Conservation (phyloP, 768 basidiomycete genomes). For the Omphalotus guepiniiformis region DNA sequence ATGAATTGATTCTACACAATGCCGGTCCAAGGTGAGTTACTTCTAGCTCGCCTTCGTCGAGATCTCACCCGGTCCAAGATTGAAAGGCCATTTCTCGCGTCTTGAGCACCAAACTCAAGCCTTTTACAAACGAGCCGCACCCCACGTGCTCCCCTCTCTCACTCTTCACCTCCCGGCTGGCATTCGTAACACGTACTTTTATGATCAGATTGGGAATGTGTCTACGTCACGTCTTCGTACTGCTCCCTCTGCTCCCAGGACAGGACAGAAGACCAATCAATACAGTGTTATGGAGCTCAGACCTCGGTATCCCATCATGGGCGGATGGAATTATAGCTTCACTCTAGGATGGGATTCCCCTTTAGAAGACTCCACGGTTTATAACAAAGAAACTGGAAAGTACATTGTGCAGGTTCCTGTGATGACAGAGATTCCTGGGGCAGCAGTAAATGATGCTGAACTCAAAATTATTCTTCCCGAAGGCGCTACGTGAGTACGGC, state of each 20-base stretch:
- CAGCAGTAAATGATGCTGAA: constrained; percentile 78
- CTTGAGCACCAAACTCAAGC: constrained; percentile 77
- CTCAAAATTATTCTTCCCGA: constrained; percentile 85
- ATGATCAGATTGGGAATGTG: constrained; percentile 92
- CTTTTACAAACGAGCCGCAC: constrained; percentile 61
- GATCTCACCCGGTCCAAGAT: constrained; percentile 36
- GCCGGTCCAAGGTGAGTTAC: constrained; percentile 79
- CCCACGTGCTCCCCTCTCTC: constrained; percentile 70
- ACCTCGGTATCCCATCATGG: constrained; percentile 90
- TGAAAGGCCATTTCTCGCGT: constrained; percentile 96
- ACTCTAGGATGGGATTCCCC: constrained; percentile 94
- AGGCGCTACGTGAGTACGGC: constrained; percentile 83
- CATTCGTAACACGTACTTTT: constrained; percentile 80
- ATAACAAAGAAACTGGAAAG: constrained; percentile 55
- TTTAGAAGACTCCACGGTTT: constrained; percentile 65
- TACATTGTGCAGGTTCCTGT: constrained; percentile 83
- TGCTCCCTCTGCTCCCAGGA: constrained; percentile 55
- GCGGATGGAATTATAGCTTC: constrained; percentile 97
- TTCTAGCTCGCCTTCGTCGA: not conserved
- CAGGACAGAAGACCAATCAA: constrained; percentile 36
- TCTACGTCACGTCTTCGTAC: constrained; percentile 85
- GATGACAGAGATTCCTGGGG: constrained; percentile 74
- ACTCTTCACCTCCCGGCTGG: constrained; percentile 80
- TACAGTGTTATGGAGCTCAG: constrained; percentile 74
- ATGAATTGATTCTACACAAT: constrained; percentile 82